Percentiles rank a stretch among this genome's conserved stretches.
Evolutionary conservation across 2,329 filamentous ascomycete genomes (phyloP).

Genomic region (Xylaria sp.): DNA sequence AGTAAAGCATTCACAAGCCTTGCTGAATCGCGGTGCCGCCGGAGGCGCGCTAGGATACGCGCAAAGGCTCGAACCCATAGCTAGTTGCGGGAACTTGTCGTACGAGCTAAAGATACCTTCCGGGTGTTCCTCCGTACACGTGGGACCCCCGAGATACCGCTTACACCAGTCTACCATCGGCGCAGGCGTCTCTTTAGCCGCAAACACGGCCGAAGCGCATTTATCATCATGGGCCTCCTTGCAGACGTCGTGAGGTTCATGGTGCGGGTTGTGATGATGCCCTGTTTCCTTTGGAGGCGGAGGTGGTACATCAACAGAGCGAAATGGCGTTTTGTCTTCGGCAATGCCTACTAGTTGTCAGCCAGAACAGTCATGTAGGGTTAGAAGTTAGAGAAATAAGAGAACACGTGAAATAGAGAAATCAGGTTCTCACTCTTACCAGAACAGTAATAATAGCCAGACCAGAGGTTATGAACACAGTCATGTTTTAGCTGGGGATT

Average conservation of each 20-base stretch:
- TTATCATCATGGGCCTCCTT: background rate
- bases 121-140: background rate
- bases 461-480: conserved; percentile 26
- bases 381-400: no score
- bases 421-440: background rate
- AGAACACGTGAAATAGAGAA: background rate
- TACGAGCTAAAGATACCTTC: conserved; percentile 25
- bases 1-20: conserved; percentile 24
- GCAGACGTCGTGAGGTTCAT: conserved; percentile 6
- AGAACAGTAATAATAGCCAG: conserved; percentile 28
- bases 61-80: conserved; percentile 17
- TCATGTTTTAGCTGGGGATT: conserved; percentile 29
- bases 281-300: background rate
- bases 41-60: conserved; percentile 19
- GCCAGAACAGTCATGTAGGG: background rate
- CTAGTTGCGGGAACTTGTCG: conserved; percentile 19
- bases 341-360: conserved; percentile 15
- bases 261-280: background rate
- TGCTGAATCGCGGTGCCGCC: conserved; percentile 15
- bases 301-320: background rate
- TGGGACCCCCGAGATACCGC: conserved; percentile 13
- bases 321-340: background rate
- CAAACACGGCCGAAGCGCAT: conserved; percentile 14
- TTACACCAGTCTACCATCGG: conserved; percentile 27
- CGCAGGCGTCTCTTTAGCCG: conserved; percentile 3